A percentile compares a stretch with the other conserved stretches of the same genome.
Evolutionary conservation across 1,284 basidiomycete genomes (phyloP).

Genomic region (Naganishia sp.): DNA sequence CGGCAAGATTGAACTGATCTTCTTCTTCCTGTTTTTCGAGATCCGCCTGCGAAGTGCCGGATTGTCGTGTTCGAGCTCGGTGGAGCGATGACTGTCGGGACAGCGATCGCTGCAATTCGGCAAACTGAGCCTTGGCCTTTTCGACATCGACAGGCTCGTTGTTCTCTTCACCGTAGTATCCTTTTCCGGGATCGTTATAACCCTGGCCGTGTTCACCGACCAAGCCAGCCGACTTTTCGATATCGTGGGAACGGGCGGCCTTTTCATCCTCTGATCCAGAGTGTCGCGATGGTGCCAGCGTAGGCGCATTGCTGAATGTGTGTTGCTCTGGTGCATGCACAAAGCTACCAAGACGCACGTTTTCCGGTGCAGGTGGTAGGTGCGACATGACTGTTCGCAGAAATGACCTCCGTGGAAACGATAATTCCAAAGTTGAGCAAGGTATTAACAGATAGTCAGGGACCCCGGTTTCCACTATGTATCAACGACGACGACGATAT

Average conservation of each 20-base stretch:
- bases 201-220: conserved; percentile 14
- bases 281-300: conserved; percentile 28
- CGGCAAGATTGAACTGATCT: conserved; percentile 67
- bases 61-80: conserved; percentile 32
- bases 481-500: conserved; percentile 1
- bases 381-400: conserved; percentile 30
- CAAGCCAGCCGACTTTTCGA: conserved; percentile 20
- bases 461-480: neutral
- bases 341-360: conserved; percentile 24
- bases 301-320: conserved; percentile 29
- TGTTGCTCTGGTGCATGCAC: conserved; percentile 19
- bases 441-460: neutral
- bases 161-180: conserved; percentile 26
- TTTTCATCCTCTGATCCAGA: conserved; percentile 30
- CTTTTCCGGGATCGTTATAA: conserved; percentile 11
- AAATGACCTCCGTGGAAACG: neutral
- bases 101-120: conserved; percentile 34
- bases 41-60: conserved; percentile 15
- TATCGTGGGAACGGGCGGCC: conserved; percentile 5
- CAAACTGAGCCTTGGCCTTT: conserved; percentile 36
- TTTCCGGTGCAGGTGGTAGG: conserved; percentile 19
- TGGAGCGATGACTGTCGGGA: conserved; percentile 34
- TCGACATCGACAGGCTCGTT: conserved; percentile 33
- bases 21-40: conserved; percentile 43
- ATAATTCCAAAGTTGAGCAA: neutral